A percentile compares a stretch with the other conserved stretches of the same genome.
phyloP scores from a whole-genome alignment of 331 rosid species.

The Acacia pycnantha region DNA sequence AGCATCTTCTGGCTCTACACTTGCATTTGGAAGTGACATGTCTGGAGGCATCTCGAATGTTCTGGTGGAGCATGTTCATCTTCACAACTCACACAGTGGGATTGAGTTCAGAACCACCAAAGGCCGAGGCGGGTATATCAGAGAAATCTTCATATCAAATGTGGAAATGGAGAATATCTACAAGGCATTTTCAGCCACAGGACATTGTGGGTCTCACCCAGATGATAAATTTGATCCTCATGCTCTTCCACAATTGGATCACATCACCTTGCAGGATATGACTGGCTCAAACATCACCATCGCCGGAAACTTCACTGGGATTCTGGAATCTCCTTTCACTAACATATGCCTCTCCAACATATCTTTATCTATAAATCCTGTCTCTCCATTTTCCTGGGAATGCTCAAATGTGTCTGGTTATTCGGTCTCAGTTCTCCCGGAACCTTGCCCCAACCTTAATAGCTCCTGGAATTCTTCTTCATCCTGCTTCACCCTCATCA shows the following conservation, averaged over 20 bases:
- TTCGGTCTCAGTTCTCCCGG: slow-evolving; percentile 72
- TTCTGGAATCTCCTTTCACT: slow-evolving; percentile 87
- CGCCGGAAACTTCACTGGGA: slow-evolving; percentile 80
- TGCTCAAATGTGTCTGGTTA: slow-evolving; percentile 82
- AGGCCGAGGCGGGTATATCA: slow-evolving; percentile 92
- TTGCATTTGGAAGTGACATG: slow-evolving; percentile 97
- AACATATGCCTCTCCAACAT: slow-evolving; percentile 75
- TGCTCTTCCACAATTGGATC: slow-evolving; percentile 77
- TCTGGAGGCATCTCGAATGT: slow-evolving; percentile 91
- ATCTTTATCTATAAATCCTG: slow-evolving; percentile 52
- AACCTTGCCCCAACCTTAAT: slow-evolving; percentile 70
- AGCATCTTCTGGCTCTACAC: slow-evolving; percentile 67
- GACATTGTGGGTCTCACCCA: slow-evolving; percentile 79
- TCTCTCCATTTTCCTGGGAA: slow-evolving; percentile 62
- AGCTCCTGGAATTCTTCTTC: slow-evolving; percentile 46
- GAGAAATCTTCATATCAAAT: slow-evolving; percentile 54
- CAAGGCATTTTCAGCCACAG: slow-evolving; percentile 67
- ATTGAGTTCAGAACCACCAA: slow-evolving; percentile 69
- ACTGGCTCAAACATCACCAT: slow-evolving; percentile 66
- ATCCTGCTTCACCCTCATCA: slow-evolving; percentile 42
- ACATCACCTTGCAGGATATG: slow-evolving; percentile 59
- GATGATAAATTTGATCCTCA: slow-evolving; percentile 81
- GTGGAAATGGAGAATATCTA: slow-evolving; percentile 55
- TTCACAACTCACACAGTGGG: slow-evolving; percentile 73
- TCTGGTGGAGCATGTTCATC: slow-evolving; percentile 64